phyloP scores from a whole-genome alignment of 306 rosid genomes.

The Lagenaria siceraria region DNA sequence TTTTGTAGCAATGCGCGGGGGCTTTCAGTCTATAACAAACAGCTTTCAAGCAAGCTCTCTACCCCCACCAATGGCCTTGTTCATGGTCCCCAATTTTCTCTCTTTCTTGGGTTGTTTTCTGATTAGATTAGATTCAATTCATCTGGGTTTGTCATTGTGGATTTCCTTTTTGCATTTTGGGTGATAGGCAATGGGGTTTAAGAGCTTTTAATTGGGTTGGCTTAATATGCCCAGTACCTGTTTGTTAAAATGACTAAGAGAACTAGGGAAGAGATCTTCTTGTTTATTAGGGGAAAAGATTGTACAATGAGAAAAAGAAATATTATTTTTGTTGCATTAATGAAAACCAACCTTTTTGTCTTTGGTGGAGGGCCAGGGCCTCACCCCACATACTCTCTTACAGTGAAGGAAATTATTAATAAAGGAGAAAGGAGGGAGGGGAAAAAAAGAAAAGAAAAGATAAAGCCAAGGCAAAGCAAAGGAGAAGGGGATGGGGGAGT shows the following conservation, averaged over 20 bases:
- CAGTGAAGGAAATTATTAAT: constrained; percentile 35
- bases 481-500: constrained; percentile 36
- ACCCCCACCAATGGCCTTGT: background rate
- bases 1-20: background rate
- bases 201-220: background rate
- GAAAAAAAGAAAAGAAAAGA: constrained; percentile 24
- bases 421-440: background rate
- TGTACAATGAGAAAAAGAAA: background rate
- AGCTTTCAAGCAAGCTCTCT: constrained; percentile 10
- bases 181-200: background rate
- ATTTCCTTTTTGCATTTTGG: background rate
- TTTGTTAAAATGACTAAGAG: constrained; percentile 6
- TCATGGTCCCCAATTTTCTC: constrained; percentile 7
- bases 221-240: constrained; percentile 6
- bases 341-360: constrained; percentile 36
- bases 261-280: background rate
- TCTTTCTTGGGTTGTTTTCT: background rate
- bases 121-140: background rate
- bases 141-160: background rate
- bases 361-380: constrained; percentile 78
- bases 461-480: constrained; percentile 29
- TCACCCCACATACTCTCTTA: constrained; percentile 21
- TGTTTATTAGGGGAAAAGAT: background rate
- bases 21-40: constrained; percentile 8
- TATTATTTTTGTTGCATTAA: constrained; percentile 12